phyloP scores from a whole-genome alignment of 2,329 filamentous ascomycete genomes.

The Neurospora sp. region DNA sequence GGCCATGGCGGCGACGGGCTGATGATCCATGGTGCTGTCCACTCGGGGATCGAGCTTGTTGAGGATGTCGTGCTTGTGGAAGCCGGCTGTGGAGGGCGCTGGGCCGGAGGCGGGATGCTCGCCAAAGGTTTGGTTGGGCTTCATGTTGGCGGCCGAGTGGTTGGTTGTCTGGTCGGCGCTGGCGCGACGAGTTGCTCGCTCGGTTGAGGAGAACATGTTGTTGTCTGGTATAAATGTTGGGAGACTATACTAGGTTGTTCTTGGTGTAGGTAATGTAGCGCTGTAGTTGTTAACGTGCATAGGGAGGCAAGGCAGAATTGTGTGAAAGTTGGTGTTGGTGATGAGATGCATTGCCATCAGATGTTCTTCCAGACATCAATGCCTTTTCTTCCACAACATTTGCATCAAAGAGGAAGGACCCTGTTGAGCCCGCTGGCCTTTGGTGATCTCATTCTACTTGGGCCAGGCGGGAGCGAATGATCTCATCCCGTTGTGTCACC shows the following conservation, averaged over 20 bases:
- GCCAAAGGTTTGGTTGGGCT: constrained; percentile 10
- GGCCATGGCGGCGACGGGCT: constrained; percentile 2
- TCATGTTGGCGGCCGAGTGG: background rate
- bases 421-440: background rate
- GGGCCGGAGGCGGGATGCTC: constrained; percentile 15
- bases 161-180: background rate
- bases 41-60: constrained; percentile 19
- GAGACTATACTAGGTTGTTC: background rate
- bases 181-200: background rate
- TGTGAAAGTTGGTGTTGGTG: background rate
- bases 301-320: background rate
- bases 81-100: constrained; percentile 16
- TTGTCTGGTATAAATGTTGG: background rate
- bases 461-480: background rate
- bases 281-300: background rate
- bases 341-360: background rate
- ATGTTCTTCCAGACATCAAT: background rate
- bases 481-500: background rate
- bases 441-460: background rate
- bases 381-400: background rate
- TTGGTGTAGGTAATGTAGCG: background rate
- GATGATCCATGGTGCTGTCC: constrained; percentile 14
- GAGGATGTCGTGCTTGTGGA: constrained; percentile 17
- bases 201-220: background rate
- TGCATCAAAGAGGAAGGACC: background rate